phyloP scores from a whole-genome alignment of 2,329 filamentous ascomycete species.

The Chaetomium strumarium region DNA sequence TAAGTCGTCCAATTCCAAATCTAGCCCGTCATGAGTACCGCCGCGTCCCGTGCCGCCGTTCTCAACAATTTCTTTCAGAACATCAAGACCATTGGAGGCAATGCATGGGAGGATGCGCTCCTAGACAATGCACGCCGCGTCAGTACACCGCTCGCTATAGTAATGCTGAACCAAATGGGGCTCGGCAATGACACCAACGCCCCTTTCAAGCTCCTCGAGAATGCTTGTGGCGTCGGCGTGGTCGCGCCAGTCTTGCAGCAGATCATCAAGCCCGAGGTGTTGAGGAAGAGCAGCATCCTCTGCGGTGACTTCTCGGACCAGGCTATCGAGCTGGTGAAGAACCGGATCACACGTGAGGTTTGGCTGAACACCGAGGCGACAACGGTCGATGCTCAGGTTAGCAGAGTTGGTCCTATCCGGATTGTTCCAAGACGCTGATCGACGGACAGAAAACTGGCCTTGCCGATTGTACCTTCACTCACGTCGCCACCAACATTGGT shows the following conservation, averaged over 20 bases:
- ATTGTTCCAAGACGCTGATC: too few species aligned
- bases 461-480: constrained; percentile 22
- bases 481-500: constrained; percentile 26
- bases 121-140: constrained; percentile 18
- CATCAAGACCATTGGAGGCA: constrained; percentile 1
- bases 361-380: constrained; percentile 43
- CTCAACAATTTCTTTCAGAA: constrained; percentile 17
- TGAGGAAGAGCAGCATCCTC: constrained; percentile 41
- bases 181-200: constrained; percentile 22
- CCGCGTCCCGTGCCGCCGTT: constrained; percentile 5
- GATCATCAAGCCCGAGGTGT: constrained; percentile 32
- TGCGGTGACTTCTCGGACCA: constrained; percentile 42
- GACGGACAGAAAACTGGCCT: constrained; percentile 21
- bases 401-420: constrained; percentile 11
- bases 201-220: constrained; percentile 43
- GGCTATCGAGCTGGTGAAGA: constrained; percentile 37
- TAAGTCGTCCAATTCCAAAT: too few species aligned
- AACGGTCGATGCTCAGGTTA: constrained; percentile 42
- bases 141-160: constrained; percentile 22
- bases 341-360: constrained; percentile 34
- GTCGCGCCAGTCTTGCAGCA: constrained; percentile 41
- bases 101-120: constrained; percentile 6
- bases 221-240: constrained; percentile 48
- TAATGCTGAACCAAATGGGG: constrained; percentile 30
- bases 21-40: constrained; percentile 4